Percentiles rank a stretch among this genome's conserved stretches.
Conservation (phyloP, 768 basidiomycete species). For the Mycena venus region DNA sequence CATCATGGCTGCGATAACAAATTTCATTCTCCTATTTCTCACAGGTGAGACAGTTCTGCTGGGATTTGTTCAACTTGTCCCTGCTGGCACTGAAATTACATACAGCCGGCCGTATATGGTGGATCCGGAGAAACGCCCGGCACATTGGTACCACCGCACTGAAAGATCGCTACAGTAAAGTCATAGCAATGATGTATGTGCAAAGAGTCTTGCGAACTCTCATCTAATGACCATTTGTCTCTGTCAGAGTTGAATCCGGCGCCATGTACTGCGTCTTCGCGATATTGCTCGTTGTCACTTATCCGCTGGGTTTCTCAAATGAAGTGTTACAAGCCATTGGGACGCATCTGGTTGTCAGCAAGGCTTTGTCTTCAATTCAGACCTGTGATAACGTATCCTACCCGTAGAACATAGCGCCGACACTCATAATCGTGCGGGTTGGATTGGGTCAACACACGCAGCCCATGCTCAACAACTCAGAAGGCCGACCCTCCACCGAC, state of each 20-base stretch:
- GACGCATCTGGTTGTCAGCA: neutral
- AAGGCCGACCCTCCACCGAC: neutral
- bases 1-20: neutral
- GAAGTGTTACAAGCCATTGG: neutral
- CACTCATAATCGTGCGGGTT: neutral
- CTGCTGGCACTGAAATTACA: neutral
- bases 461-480: neutral
- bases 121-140: neutral
- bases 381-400: neutral
- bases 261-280: neutral
- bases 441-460: neutral
- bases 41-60: neutral
- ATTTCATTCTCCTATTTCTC: neutral
- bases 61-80: neutral
- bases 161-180: neutral
- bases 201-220: neutral
- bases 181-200: neutral
- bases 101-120: neutral
- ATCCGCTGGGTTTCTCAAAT: neutral
- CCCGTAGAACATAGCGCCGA: neutral
- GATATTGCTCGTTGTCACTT: neutral
- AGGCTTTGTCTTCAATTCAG: neutral
- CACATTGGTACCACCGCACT: neutral
- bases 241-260: neutral
- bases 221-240: neutral